These are phyloP conservation scores for Pichia cabralensis DNA, from an alignment of 805 yeast genomes.

Conservation along the genomic window DNA sequence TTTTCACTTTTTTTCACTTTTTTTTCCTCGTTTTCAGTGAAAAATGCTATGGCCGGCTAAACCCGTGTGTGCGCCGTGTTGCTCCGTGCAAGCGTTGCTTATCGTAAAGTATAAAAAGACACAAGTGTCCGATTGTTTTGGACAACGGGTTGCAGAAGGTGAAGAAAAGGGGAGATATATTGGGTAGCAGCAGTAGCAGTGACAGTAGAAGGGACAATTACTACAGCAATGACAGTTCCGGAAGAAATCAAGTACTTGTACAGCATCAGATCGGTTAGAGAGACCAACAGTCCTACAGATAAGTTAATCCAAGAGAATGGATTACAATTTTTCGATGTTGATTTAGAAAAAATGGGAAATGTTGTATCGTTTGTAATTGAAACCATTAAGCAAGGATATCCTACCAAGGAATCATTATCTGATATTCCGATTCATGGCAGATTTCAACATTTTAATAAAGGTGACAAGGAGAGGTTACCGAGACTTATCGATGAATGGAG, in stretches of 20 bases:
- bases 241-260: constrained; percentile 27
- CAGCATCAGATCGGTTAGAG: constrained; percentile 48
- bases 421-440: constrained; percentile 58
- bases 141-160: too few relatives aligned
- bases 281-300: constrained; percentile 36
- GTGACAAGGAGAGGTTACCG: constrained; percentile 36
- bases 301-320: constrained; percentile 28
- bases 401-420: constrained; percentile 27
- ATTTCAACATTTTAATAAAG: constrained; percentile 55
- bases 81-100: too few relatives aligned
- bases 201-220: background rate
- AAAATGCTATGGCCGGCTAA: too few relatives aligned
- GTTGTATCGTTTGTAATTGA: constrained; percentile 37
- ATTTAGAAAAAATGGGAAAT: constrained; percentile 29
- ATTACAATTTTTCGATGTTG: constrained; percentile 36
- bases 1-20: too few relatives aligned
- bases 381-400: constrained; percentile 37
- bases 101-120: too few relatives aligned
- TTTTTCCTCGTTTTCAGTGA: too few relatives aligned
- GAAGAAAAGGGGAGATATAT: too few relatives aligned
- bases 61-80: too few relatives aligned
- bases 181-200: too few relatives aligned
- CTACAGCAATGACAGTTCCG: constrained; percentile 3
- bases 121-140: too few relatives aligned
- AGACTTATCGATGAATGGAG: constrained; percentile 29